These are phyloP conservation scores for Gymnopilus dilepis DNA, from an alignment of 768 basidiomycete species.

Conservation along the genomic window DNA sequence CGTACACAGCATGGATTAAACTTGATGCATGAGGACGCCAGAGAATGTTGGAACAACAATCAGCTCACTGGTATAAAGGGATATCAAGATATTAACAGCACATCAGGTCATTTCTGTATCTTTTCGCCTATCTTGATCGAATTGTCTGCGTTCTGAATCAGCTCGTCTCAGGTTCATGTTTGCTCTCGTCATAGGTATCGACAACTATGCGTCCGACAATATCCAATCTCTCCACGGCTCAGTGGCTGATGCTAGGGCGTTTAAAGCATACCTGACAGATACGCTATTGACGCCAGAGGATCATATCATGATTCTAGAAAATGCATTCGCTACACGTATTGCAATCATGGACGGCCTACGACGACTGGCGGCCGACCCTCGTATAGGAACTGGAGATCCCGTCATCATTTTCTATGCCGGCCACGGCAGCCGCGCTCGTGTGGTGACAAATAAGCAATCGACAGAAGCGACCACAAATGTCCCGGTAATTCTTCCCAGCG, in stretches of 20 bases:
- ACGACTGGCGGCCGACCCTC: conserved; percentile 46
- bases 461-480: neutral
- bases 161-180: neutral
- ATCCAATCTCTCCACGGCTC: conserved; percentile 7
- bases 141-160: too few relatives aligned
- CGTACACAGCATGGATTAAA: too few relatives aligned
- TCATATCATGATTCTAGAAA: neutral
- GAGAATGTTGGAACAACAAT: too few relatives aligned
- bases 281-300: conserved; percentile 37
- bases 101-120: too few relatives aligned
- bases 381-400: conserved; percentile 57
- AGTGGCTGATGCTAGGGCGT: conserved; percentile 13
- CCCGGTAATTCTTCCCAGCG: neutral
- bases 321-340: neutral
- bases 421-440: conserved; percentile 49
- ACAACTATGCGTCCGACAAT: conserved; percentile 2
- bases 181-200: conserved; percentile 20
- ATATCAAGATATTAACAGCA: too few relatives aligned
- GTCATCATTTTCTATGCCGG: conserved; percentile 69
- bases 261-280: conserved; percentile 15
- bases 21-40: too few relatives aligned
- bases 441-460: conserved; percentile 37
- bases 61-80: too few relatives aligned
- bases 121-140: too few relatives aligned
- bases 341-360: neutral